phyloP scores from a whole-genome alignment of 202 grass and related monocot species.

The Tripidium arundinaceum region DNA sequence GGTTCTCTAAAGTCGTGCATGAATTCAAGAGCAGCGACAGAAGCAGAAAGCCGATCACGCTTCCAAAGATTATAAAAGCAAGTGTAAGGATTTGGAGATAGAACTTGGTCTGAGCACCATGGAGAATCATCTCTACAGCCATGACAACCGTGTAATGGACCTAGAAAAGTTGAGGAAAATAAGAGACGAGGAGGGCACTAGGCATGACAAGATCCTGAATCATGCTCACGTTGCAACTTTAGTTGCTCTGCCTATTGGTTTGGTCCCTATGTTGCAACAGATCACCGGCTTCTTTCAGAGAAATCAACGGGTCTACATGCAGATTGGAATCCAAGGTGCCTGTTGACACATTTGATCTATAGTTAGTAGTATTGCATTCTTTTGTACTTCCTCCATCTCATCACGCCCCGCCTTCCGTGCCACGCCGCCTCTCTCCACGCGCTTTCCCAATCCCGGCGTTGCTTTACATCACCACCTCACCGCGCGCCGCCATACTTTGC shows the following conservation, averaged over 20 bases:
- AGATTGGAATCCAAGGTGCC: slow-evolving; percentile 37
- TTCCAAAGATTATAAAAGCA: slow-evolving; percentile 39
- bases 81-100: slow-evolving; percentile 28
- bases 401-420: not conserved
- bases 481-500: not conserved
- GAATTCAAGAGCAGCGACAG: slow-evolving; percentile 43
- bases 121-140: slow-evolving; percentile 7
- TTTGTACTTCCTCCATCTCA: too few species aligned
- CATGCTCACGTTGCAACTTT: slow-evolving; percentile 44
- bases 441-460: not conserved
- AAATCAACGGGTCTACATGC: slow-evolving; percentile 45
- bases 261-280: slow-evolving; percentile 55
- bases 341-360: not conserved
- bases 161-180: slow-evolving; percentile 38
- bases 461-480: not conserved
- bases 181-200: slow-evolving; percentile 52
- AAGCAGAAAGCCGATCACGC: slow-evolving; percentile 42
- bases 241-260: slow-evolving; percentile 44
- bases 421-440: not conserved
- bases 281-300: slow-evolving; percentile 43
- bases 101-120: slow-evolving; percentile 6
- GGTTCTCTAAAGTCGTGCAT: slow-evolving; percentile 40
- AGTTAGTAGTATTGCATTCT: not conserved
- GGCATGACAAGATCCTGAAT: slow-evolving; percentile 41
- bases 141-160: slow-evolving; percentile 26